Evolutionary conservation across 352 stramenopile genomes (phyloP).

Genomic region (Saprolegnia parasitica): DNA sequence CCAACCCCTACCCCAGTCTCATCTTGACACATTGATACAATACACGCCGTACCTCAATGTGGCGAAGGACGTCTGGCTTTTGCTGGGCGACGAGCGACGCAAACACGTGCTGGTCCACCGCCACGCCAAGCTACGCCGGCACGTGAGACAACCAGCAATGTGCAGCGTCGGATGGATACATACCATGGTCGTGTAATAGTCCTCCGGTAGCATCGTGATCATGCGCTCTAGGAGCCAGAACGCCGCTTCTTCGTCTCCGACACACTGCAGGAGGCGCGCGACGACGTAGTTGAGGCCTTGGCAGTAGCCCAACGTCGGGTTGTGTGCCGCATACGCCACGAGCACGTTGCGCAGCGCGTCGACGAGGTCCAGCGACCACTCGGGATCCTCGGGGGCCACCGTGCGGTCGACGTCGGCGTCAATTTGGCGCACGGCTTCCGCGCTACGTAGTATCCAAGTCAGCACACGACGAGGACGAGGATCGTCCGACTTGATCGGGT

Average conservation of each 20-base stretch:
- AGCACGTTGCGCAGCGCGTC: slow-evolving; percentile 72
- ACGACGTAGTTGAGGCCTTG: slow-evolving; percentile 88
- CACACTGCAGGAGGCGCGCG: slow-evolving; percentile 56
- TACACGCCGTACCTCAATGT: slow-evolving; percentile 25
- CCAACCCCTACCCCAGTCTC: slow-evolving; percentile 44
- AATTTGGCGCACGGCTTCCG: slow-evolving; percentile 74
- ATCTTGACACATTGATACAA: too few relatives aligned
- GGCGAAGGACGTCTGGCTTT: slow-evolving; percentile 49
- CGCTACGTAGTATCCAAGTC: too few relatives aligned
- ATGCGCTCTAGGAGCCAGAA: slow-evolving; percentile 84
- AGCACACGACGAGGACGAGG: too few relatives aligned
- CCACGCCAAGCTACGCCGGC: slow-evolving; percentile 54
- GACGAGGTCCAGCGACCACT: slow-evolving; percentile 64
- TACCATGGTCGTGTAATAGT: slow-evolving; percentile 88
- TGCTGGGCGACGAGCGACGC: slow-evolving; percentile 75
- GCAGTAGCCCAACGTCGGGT: slow-evolving; percentile 78
- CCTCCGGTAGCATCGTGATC: slow-evolving; percentile 67
- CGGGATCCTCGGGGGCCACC: slow-evolving; percentile 54
- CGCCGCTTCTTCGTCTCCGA: slow-evolving; percentile 60
- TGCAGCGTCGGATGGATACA: not conserved
- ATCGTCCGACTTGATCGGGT: slow-evolving; percentile 38
- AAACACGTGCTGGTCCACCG: slow-evolving; percentile 87
- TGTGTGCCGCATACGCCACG: slow-evolving; percentile 80
- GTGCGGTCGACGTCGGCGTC: slow-evolving; percentile 80
- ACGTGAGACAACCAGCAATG: not conserved